Conservation (phyloP, 768 basidiomycete genomes). For the Russula lepida region DNA sequence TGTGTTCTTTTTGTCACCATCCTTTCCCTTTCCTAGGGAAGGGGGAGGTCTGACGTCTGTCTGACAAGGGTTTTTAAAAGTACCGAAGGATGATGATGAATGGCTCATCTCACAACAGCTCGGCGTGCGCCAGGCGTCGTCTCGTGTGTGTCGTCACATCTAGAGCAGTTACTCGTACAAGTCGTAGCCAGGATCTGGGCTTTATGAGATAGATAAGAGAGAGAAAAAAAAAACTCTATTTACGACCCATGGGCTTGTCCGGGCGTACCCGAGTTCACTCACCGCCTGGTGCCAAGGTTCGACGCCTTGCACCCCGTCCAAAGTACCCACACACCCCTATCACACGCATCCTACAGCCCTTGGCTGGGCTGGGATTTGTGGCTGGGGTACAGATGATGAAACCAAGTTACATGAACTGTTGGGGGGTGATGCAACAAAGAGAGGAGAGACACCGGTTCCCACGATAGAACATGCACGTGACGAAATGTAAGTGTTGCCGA, state of each 20-base stretch:
- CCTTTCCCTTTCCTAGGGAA: no score
- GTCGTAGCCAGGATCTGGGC: conserved; percentile 1
- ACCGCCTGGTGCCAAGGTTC: background rate
- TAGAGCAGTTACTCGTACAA: background rate
- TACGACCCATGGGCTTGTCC: background rate
- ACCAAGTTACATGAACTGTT: background rate
- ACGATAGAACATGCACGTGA: background rate
- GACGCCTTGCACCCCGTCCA: background rate
- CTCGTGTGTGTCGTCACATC: conserved; percentile 1
- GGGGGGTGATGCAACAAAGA: background rate
- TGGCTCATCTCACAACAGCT: no score
- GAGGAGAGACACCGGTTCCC: background rate
- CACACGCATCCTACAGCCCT: background rate
- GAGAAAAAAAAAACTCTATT: background rate
- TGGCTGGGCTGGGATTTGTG: background rate
- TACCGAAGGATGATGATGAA: background rate
- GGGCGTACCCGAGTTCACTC: background rate
- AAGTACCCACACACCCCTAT: background rate
- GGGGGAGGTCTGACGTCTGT: background rate
- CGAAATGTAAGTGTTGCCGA: background rate
- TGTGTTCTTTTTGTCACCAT: no score
- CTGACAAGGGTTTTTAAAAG: background rate
- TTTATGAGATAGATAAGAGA: no score
- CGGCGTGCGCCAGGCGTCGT: background rate
- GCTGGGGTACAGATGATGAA: background rate